A percentile compares a stretch with the other conserved stretches of the same genome.
Conservation (phyloP, 805 yeast genomes). For the Ogataea angusta region DNA sequence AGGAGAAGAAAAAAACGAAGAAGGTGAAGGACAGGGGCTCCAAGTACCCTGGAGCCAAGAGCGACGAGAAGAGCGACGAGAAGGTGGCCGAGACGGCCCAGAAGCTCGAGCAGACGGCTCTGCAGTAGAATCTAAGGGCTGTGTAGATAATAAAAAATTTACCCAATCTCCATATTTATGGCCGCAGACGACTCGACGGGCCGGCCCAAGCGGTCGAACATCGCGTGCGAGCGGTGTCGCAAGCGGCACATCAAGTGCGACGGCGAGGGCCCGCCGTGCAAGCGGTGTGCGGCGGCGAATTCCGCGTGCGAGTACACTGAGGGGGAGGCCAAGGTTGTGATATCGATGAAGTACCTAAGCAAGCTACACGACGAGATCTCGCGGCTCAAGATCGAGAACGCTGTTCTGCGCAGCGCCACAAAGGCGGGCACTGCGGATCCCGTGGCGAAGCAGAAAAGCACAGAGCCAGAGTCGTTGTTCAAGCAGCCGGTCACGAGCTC, state of each 20-base stretch:
- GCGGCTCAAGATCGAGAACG: slow-evolving; percentile 62
- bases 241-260: slow-evolving; percentile 74
- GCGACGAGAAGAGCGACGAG: slow-evolving; percentile 33
- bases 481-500: not conserved
- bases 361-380: slow-evolving; percentile 67
- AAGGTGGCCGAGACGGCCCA: slow-evolving; percentile 35
- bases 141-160: slow-evolving; percentile 5
- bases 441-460: not conserved
- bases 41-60: slow-evolving; percentile 73
- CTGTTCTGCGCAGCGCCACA: slow-evolving; percentile 45
- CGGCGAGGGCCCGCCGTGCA: slow-evolving; percentile 66
- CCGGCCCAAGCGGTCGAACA: slow-evolving; percentile 21
- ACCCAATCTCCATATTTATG: not conserved
- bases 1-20: slow-evolving; percentile 62
- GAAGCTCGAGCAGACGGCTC: slow-evolving; percentile 10
- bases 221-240: slow-evolving; percentile 61
- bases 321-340: slow-evolving; percentile 69
- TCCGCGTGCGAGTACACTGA: slow-evolving; percentile 67
- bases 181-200: slow-evolving; percentile 1
- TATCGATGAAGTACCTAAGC: slow-evolving; percentile 65
- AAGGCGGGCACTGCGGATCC: slow-evolving; percentile 17
- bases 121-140: slow-evolving; percentile 4
- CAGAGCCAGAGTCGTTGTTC: not conserved
- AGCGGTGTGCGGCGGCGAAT: slow-evolving; percentile 53
- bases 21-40: slow-evolving; percentile 85